These are phyloP conservation scores for Penicillium herquei DNA, from an alignment of 495 filamentous ascomycete genomes.

Conservation along the genomic window DNA sequence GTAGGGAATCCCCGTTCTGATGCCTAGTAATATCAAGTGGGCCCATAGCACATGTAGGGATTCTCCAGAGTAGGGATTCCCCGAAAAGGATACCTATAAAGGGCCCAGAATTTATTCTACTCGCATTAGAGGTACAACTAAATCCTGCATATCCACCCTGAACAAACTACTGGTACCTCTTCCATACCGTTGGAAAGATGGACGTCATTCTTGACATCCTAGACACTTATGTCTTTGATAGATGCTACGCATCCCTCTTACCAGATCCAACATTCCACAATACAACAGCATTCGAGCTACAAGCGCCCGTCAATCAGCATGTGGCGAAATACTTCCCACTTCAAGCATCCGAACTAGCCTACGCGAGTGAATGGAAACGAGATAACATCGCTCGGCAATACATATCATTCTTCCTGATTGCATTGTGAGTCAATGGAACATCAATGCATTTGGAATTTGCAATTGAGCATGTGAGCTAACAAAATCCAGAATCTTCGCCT, in stretches of 20 bases:
- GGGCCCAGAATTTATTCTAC: not conserved
- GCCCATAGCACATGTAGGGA: slow-evolving; percentile 4
- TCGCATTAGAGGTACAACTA: not conserved
- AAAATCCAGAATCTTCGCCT: slow-evolving; percentile 60
- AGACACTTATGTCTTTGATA: slow-evolving; percentile 71
- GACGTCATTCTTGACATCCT: slow-evolving; percentile 73
- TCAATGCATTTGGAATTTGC: too few relatives aligned
- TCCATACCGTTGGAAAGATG: slow-evolving; percentile 55
- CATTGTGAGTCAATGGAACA: slow-evolving; percentile 54
- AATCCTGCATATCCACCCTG: not conserved
- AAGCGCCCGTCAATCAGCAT: slow-evolving; percentile 20
- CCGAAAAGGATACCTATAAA: slow-evolving; percentile 5
- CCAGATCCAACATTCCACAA: slow-evolving; percentile 42
- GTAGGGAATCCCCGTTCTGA: slow-evolving; percentile 5
- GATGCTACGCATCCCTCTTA: slow-evolving; percentile 60
- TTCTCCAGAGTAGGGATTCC: slow-evolving; percentile 10
- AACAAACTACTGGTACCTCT: too few relatives aligned
- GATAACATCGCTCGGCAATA: slow-evolving; percentile 66
- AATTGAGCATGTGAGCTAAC: not conserved
- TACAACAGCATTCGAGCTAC: slow-evolving; percentile 7
- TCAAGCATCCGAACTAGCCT: slow-evolving; percentile 61
- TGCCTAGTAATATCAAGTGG: not conserved
- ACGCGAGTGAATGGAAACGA: slow-evolving; percentile 63
- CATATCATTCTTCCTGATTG: slow-evolving; percentile 65
- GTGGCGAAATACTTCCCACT: slow-evolving; percentile 59